Percentiles rank a stretch among this genome's conserved stretches.
Evolutionary conservation across 2,329 filamentous ascomycete genomes (phyloP).

Genomic region (Colletotrichum tropicicola): DNA sequence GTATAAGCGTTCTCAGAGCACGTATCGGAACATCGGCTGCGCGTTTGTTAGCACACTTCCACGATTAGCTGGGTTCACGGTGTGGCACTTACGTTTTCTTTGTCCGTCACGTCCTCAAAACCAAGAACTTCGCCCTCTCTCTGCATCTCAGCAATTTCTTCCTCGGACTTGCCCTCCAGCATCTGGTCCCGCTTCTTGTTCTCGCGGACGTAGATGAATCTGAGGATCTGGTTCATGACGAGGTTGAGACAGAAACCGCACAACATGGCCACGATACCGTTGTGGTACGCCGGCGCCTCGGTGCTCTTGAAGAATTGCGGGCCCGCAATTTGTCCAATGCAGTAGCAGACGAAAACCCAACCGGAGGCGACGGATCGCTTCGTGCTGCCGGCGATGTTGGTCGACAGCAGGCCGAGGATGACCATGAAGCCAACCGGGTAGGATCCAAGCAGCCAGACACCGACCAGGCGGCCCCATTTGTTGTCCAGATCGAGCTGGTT

Average conservation of each 20-base stretch:
- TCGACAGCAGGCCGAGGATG: constrained; percentile 31
- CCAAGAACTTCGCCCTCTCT: constrained; percentile 32
- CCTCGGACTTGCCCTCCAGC: constrained; percentile 20
- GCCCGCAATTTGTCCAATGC: constrained; percentile 39
- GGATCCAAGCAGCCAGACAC: constrained; percentile 22
- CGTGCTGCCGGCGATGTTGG: constrained; percentile 40
- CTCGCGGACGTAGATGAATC: constrained; percentile 17
- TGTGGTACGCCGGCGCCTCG: constrained; percentile 20
- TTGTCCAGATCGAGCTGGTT: constrained; percentile 25
- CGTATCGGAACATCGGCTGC: constrained; percentile 28
- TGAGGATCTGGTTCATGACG: constrained; percentile 17
- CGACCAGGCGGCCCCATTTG: constrained; percentile 24
- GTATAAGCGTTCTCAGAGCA: too few species aligned
- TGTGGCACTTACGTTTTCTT: constrained; percentile 35
- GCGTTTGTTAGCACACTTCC: not conserved
- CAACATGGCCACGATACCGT: constrained; percentile 25
- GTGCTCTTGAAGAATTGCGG: constrained; percentile 41
- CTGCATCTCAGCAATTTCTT: constrained; percentile 24
- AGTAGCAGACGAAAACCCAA: constrained; percentile 42
- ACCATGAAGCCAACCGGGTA: constrained; percentile 29
- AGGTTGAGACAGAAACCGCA: constrained; percentile 18
- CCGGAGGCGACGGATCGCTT: constrained; percentile 39
- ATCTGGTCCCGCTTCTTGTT: constrained; percentile 12
- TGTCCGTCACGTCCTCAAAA: constrained; percentile 50
- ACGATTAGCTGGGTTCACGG: not conserved